Evolutionary conservation across 495 filamentous ascomycete genomes (phyloP).

Genomic region (Achaetomiella virescens): DNA sequence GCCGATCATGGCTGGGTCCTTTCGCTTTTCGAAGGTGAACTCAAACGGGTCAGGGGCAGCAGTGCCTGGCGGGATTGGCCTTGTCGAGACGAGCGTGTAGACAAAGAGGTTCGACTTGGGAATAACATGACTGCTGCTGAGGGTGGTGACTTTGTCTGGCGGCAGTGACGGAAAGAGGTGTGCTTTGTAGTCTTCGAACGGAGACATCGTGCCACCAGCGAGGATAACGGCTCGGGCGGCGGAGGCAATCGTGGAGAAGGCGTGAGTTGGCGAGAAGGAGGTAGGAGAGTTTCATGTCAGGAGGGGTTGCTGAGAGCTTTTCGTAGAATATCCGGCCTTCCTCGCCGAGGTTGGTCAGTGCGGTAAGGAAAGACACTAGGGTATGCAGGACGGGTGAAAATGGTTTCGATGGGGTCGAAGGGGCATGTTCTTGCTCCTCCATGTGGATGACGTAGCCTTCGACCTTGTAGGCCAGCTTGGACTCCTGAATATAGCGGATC

Average conservation of each 20-base stretch:
- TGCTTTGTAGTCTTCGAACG: constrained; percentile 80
- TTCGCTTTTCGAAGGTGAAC: constrained; percentile 77
- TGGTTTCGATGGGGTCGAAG: constrained; percentile 8
- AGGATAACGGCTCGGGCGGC: constrained; percentile 84
- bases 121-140: constrained; percentile 94
- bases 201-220: constrained; percentile 96
- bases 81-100: constrained; percentile 45
- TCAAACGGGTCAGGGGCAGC: constrained; percentile 60
- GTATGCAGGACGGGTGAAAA: constrained; percentile 73
- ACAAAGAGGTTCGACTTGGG: constrained; percentile 73
- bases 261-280: constrained; percentile 92
- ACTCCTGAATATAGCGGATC: constrained; percentile 78
- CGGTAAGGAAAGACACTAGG: constrained; percentile 72
- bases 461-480: constrained; percentile 89
- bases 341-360: constrained; percentile 78
- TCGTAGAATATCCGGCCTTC: constrained; percentile 85
- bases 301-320: constrained; percentile 34
- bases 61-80: constrained; percentile 13
- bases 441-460: constrained; percentile 71
- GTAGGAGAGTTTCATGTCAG: constrained; percentile 66
- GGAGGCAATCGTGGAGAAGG: constrained; percentile 83
- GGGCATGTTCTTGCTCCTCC: constrained; percentile 33
- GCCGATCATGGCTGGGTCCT: constrained; percentile 54
- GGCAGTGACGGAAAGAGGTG: constrained; percentile 78
- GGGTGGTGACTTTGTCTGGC: constrained; percentile 58